Evolutionary conservation across 2,329 filamentous ascomycete species (phyloP).

Genomic region (Aspergillus terreus): DNA sequence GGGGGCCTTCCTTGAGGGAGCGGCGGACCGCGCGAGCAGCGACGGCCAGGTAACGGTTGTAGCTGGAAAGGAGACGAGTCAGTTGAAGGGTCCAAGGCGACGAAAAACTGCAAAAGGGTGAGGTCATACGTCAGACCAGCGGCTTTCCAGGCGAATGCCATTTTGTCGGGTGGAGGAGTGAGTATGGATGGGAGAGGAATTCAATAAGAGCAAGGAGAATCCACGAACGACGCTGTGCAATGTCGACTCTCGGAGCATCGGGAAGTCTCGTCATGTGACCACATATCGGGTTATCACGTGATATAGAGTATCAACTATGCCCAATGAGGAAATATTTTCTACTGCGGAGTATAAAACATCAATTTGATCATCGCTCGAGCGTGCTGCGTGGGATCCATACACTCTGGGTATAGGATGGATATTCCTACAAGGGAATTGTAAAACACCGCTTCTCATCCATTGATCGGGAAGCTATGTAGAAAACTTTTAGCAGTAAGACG

Average conservation of each 20-base stretch:
- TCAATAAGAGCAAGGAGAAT: slow-evolving; percentile 26
- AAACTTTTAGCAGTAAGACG: too few species aligned
- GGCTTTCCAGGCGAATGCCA: slow-evolving; percentile 93
- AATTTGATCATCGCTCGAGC: too few species aligned
- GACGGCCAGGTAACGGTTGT: slow-evolving; percentile 99
- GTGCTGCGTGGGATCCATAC: too few species aligned
- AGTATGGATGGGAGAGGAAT: slow-evolving; percentile 21
- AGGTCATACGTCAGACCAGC: slow-evolving; percentile 83
- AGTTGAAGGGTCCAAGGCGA: slow-evolving; percentile 2
- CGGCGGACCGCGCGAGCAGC: slow-evolving; percentile 92
- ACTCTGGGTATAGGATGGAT: too few species aligned
- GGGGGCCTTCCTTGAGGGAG: slow-evolving; percentile 93
- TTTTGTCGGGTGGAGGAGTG: slow-evolving; percentile 54
- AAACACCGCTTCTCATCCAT: too few species aligned
- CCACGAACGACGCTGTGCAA: slow-evolving; percentile 26
- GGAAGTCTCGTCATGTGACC: slow-evolving; percentile 26
- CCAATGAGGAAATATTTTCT: not conserved
- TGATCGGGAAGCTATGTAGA: too few species aligned
- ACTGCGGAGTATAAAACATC: too few species aligned
- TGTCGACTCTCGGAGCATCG: slow-evolving; percentile 34
- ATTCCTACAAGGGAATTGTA: too few species aligned
- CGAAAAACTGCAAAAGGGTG: slow-evolving; percentile 21
- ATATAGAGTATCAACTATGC: not conserved
- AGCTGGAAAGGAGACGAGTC: slow-evolving; percentile 57
- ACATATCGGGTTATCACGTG: slow-evolving; percentile 28